Conservation (phyloP, 768 basidiomycete species). For the Kwoniella mangroviensis region DNA sequence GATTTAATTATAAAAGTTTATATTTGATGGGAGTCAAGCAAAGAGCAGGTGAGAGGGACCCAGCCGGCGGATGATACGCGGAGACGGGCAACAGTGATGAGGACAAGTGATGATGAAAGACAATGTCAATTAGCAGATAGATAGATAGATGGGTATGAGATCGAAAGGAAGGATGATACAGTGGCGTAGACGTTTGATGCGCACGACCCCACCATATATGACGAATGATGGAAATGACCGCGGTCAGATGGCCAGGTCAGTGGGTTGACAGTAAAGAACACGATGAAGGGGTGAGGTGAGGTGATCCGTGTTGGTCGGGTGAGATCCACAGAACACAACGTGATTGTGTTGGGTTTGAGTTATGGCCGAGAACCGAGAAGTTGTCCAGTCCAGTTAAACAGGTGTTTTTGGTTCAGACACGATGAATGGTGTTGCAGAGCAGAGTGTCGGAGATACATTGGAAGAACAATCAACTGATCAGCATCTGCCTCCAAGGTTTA, state of each 20-base stretch:
- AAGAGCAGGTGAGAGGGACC: background rate
- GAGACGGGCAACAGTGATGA: background rate
- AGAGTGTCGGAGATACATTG: background rate
- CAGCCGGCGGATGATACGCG: slow-evolving; percentile 5
- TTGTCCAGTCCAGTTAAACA: background rate
- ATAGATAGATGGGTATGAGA: background rate
- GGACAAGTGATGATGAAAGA: background rate
- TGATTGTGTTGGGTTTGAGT: background rate
- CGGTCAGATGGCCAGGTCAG: background rate
- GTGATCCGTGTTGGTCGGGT: slow-evolving; percentile 22
- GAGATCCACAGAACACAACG: background rate
- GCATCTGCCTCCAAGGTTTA: background rate
- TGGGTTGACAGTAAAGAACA: background rate
- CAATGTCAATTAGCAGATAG: background rate
- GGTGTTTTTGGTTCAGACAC: background rate
- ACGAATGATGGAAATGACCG: background rate
- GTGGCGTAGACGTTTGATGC: slow-evolving; percentile 1
- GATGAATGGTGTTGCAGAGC: background rate
- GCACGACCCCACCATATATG: background rate
- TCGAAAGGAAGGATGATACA: slow-evolving; percentile 1
- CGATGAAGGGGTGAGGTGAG: background rate
- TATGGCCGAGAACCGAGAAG: background rate
- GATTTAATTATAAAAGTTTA: background rate
- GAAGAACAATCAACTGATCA: background rate
- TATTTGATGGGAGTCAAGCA: slow-evolving; percentile 7